Evolutionary conservation across 192 early-diverging fungal species (phyloP).

Genomic region (Coemansia sp.): DNA sequence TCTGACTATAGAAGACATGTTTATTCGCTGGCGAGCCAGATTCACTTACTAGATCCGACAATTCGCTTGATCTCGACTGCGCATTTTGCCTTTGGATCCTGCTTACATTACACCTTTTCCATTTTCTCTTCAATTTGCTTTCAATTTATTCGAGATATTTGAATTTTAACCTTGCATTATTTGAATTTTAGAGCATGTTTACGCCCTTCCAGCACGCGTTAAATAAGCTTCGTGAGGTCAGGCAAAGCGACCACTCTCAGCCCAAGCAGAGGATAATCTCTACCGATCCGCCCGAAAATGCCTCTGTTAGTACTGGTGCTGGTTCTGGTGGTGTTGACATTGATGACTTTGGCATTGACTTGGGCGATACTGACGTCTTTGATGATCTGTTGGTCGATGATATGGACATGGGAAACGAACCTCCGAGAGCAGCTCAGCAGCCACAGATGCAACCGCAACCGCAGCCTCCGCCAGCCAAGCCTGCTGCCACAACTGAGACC

Average conservation of each 20-base stretch:
- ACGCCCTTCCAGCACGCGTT: slow-evolving; percentile 39
- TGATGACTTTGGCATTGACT: slow-evolving; percentile 24
- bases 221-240: slow-evolving; percentile 38
- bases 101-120: neutral
- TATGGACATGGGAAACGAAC: neutral
- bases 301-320: neutral
- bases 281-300: neutral
- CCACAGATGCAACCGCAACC: neutral
- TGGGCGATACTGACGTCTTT: slow-evolving; percentile 31
- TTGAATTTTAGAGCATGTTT: slow-evolving; percentile 19
- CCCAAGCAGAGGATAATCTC: slow-evolving; percentile 23
- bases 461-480: neutral
- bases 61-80: neutral
- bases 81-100: neutral
- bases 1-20: slow-evolving; percentile 23
- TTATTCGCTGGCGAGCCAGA: slow-evolving; percentile 24
- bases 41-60: neutral
- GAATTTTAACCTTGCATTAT: neutral
- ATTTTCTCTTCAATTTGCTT: neutral
- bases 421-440: neutral
- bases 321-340: neutral
- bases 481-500: neutral
- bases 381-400: slow-evolving; percentile 20
- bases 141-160: neutral
- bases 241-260: slow-evolving; percentile 21